A percentile compares a stretch with the other conserved stretches of the same genome.
Conservation (phyloP, 495 filamentous ascomycete species). For the Penicillium argentinense region DNA sequence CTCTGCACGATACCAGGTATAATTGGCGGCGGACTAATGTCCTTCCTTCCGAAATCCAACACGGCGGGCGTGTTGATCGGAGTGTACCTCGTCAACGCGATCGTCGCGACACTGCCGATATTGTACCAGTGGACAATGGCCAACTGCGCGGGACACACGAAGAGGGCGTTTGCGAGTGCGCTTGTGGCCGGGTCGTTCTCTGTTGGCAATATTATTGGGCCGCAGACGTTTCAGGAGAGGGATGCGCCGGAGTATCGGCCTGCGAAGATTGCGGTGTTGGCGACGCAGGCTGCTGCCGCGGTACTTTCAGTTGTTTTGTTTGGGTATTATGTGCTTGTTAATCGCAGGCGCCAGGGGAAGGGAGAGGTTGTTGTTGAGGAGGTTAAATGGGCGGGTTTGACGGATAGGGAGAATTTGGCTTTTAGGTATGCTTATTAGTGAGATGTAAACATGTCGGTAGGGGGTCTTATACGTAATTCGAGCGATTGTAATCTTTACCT, state of each 20-base stretch:
- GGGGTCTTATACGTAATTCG: too few species aligned
- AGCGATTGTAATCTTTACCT: not conserved
- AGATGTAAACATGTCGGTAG: too few species aligned
- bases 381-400: constrained; percentile 40
- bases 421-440: constrained; percentile 52
- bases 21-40: constrained; percentile 59
- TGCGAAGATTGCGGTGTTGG: constrained; percentile 61
- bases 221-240: constrained; percentile 59
- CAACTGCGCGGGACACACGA: constrained; percentile 51
- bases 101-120: constrained; percentile 41
- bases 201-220: constrained; percentile 65
- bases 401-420: constrained; percentile 38
- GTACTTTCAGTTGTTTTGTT: constrained; percentile 40
- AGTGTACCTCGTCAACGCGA: constrained; percentile 63
- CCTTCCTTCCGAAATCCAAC: constrained; percentile 51
- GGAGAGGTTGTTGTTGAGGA: constrained; percentile 22
- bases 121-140: constrained; percentile 51
- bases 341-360: constrained; percentile 34
- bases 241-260: constrained; percentile 62
- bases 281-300: constrained; percentile 44
- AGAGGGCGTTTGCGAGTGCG: constrained; percentile 54
- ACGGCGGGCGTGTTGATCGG: constrained; percentile 56
- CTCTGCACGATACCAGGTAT: constrained; percentile 47
- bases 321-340: constrained; percentile 46
- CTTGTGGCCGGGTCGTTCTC: constrained; percentile 59